Evolutionary conservation across 2,329 filamentous ascomycete genomes (phyloP).

Genomic region (Akanthomyces dipterigenus): DNA sequence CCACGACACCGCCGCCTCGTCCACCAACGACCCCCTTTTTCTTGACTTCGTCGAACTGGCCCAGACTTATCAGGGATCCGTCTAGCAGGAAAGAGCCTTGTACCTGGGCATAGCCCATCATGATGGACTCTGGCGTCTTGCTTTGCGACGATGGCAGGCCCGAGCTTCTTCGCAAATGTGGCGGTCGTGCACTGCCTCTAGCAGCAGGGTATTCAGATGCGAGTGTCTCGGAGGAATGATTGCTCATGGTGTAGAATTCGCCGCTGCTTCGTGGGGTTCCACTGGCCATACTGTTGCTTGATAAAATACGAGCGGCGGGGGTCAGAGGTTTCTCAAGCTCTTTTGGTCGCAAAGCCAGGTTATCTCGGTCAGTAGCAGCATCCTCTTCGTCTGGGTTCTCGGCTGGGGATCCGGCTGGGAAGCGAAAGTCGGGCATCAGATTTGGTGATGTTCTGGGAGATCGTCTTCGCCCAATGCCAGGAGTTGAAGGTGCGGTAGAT

Average conservation of each 20-base stretch:
- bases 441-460: constrained; percentile 37
- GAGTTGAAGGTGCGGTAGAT: constrained; percentile 40
- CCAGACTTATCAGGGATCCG: constrained; percentile 81
- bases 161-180: constrained; percentile 41
- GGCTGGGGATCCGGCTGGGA: constrained; percentile 43
- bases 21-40: constrained; percentile 84
- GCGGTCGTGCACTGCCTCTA: constrained; percentile 31
- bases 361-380: constrained; percentile 20
- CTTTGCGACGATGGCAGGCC: constrained; percentile 36
- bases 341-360: constrained; percentile 28
- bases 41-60: constrained; percentile 92
- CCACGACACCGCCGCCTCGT: constrained; percentile 80
- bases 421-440: constrained; percentile 49
- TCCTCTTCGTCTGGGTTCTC: constrained; percentile 24
- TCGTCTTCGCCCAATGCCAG: constrained; percentile 28
- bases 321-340: constrained; percentile 45
- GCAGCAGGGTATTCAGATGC: constrained; percentile 74
- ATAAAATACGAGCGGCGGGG: constrained; percentile 63
- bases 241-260: constrained; percentile 92
- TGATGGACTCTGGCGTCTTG: constrained; percentile 66
- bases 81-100: constrained; percentile 89
- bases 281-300: constrained; percentile 64
- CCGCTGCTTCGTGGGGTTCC: constrained; percentile 84
- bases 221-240: constrained; percentile 88
- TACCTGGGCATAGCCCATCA: constrained; percentile 97